Evolutionary conservation across 2,329 filamentous ascomycete species (phyloP), one percentile per base, ranked within the genome.

Genomic region (Penicillium sp.): DNA sequence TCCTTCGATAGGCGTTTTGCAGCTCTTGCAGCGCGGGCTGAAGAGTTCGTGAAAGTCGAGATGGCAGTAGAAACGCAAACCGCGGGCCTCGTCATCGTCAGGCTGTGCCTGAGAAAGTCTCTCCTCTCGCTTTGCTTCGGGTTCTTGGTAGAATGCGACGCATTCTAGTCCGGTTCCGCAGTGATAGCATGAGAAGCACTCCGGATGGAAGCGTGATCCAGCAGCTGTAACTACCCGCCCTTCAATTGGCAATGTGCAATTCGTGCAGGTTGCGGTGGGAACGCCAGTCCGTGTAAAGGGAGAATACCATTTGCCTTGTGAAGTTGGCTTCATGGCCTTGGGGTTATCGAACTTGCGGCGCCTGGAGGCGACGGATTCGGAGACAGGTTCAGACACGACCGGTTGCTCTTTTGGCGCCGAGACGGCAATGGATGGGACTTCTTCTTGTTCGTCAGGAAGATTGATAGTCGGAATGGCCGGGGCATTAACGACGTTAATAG

Each of bases 11-110:
- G 94, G 93, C 7, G 94, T 99, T 71, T 89, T 91, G 82, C 94
- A 99, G 71, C 90, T 91, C 76, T 94, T 94, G 81, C 94, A 99
- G 43, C 91, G 86, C 4, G 94, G 94, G 30, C 89, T 91, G 74
- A 90, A 99, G 54, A 89, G 79, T 74, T 99, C 94, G 73, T 99
- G 94, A 83, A 92, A 99, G 77, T 99, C 94, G n/a, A 99, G 83
- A 70, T 97, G 93, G 74, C 94, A 99, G 77, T 89, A 99, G 81
- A 97, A 97, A 11, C 93, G 86, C 47, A 90, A 76, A 11, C 84
- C 80, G 38, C 83, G 81, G 68, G 69, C 83, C 2, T 85, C 84
- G 51, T 81, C 77, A 58, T 89, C 86, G 5, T 84, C 76, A 11
- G 89, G 71, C 0, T 82, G 67, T 62, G 87, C 81, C 23, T 83